Evolutionary conservation across 352 stramenopile genomes (phyloP).

Genomic region (Pythium monospermum): DNA sequence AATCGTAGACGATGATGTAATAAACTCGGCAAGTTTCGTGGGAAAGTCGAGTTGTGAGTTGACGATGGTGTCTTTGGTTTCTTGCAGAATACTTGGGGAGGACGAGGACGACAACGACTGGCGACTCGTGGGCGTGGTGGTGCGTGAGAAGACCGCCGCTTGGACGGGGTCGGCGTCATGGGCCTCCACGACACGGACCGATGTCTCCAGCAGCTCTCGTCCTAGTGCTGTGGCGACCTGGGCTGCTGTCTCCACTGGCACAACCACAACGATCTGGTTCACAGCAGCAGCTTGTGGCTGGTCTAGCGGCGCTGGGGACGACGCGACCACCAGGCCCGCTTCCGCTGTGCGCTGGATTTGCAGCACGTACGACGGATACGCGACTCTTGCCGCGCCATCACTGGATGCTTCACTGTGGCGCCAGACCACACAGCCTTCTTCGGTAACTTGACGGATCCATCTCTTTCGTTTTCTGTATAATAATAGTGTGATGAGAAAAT

Average conservation of each 20-base stretch:
- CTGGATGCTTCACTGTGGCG: conserved; percentile 1
- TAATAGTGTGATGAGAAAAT: too few relatives aligned
- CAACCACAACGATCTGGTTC: conserved; percentile 11
- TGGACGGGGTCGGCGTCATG: conserved; percentile 3
- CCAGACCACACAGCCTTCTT: too few relatives aligned
- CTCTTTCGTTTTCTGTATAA: too few relatives aligned
- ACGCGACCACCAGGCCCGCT: too few relatives aligned
- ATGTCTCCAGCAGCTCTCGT: conserved; percentile 6
- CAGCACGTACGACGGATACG: conserved; percentile 9
- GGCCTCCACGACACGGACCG: neutral
- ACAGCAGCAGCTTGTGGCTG: neutral
- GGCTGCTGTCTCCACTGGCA: conserved; percentile 8
- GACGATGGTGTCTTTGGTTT: conserved; percentile 15
- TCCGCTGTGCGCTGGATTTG: neutral
- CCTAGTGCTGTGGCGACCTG: conserved; percentile 2
- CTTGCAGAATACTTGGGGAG: neutral
- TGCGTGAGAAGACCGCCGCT: too few relatives aligned
- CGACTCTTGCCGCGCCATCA: conserved; percentile 11
- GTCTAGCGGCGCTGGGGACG: too few relatives aligned
- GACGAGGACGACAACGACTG: neutral
- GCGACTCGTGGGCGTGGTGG: conserved; percentile 3
- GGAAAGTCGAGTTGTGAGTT: conserved; percentile 19
- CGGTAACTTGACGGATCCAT: too few relatives aligned
- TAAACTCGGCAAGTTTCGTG: conserved; percentile 24
- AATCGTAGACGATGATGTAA: conserved; percentile 11